These are phyloP conservation scores for Nannochloropsis gaditana DNA, from an alignment of 108 stramenopile species.

Conservation along the genomic window DNA sequence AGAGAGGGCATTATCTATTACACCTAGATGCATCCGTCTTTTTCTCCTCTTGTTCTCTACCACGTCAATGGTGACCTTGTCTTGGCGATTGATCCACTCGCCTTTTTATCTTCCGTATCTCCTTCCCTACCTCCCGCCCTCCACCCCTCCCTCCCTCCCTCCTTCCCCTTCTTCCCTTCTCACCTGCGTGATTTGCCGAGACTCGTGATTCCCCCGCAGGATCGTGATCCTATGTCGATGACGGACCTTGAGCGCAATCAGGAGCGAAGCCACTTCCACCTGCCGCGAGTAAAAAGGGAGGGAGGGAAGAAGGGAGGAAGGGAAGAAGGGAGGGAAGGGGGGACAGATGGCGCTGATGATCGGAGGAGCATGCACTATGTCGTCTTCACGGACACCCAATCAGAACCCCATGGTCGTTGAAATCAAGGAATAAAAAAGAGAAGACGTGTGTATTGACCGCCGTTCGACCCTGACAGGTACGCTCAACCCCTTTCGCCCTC, in stretches of 20 bases:
- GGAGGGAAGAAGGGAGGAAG: not conserved
- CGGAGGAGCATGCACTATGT: too few species aligned
- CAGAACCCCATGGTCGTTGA: not conserved
- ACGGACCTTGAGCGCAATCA: constrained; percentile 89
- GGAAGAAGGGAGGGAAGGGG: too few species aligned
- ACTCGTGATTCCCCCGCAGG: constrained; percentile 68
- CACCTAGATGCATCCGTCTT: too few species aligned
- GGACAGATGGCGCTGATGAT: too few species aligned
- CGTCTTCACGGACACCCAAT: too few species aligned
- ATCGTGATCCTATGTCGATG: constrained; percentile 86
- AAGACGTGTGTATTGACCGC: not conserved
- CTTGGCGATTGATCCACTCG: too few species aligned
- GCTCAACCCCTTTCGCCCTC: not conserved
- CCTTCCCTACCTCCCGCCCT: not conserved
- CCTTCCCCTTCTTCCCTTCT: not conserved
- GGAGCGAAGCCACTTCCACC: constrained; percentile 87
- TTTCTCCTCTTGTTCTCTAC: too few species aligned
- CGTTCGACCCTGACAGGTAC: not conserved
- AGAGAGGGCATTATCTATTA: not conserved
- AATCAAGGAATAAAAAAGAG: not conserved
- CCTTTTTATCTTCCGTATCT: not conserved
- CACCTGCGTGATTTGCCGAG: constrained; percentile 57
- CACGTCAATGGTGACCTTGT: too few species aligned
- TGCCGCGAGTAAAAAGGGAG: not conserved
- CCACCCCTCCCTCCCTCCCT: not conserved